Conservation (phyloP, 306 rosid species). For the Dalbergia oliveri region DNA sequence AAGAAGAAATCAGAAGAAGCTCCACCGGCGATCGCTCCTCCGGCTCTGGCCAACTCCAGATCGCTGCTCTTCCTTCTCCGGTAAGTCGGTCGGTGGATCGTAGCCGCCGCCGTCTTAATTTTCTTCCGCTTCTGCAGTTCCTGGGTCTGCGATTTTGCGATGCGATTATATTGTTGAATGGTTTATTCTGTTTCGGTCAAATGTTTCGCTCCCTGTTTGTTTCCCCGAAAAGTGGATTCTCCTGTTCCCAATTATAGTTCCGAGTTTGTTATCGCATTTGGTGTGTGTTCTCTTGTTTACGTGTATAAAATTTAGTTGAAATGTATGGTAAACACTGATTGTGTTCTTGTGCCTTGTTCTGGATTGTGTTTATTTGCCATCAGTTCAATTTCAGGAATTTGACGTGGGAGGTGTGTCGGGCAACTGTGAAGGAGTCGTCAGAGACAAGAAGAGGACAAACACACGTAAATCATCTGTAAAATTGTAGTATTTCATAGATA, state of each 20-base stretch:
- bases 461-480: too few relatives aligned
- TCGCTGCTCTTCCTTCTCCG: constrained; percentile 46
- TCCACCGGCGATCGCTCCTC: constrained; percentile 45
- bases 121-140: constrained; percentile 2
- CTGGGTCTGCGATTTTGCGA: constrained; percentile 43
- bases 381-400: too few relatives aligned
- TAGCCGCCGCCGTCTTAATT: neutral
- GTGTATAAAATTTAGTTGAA: constrained; percentile 2
- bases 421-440: too few relatives aligned
- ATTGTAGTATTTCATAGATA: too few relatives aligned
- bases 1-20: constrained; percentile 10
- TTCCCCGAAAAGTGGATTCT: constrained; percentile 23
- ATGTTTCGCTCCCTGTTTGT: constrained; percentile 29
- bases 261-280: neutral
- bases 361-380: too few relatives aligned
- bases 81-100: constrained; percentile 48
- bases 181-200: constrained; percentile 1
- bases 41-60: constrained; percentile 43
- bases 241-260: neutral
- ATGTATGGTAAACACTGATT: constrained; percentile 10
- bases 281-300: neutral
- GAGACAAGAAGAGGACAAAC: too few relatives aligned
- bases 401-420: too few relatives aligned
- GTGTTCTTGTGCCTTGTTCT: neutral
- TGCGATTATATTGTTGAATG: constrained; percentile 1